Percentiles rank a stretch among this genome's conserved stretches.
Evolutionary conservation across 2,329 filamentous ascomycete species (phyloP).

Genomic region (Botrytis sinoallii): DNA sequence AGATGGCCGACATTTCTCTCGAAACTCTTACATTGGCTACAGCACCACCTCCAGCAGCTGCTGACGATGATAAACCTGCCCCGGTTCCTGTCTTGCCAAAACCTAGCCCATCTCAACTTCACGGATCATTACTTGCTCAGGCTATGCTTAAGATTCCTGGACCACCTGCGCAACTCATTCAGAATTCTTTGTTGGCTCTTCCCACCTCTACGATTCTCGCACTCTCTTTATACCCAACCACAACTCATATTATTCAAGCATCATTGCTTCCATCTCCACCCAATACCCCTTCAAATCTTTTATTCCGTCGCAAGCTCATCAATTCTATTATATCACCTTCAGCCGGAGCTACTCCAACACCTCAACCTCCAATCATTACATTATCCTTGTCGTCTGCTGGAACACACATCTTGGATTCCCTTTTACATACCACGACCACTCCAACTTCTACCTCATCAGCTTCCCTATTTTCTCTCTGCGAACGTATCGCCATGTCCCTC

Average conservation of each 20-base stretch:
- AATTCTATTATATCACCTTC: constrained; percentile 50
- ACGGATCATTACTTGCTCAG: constrained; percentile 79
- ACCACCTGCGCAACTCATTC: constrained; percentile 64
- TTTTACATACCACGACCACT: constrained; percentile 47
- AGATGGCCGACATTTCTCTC: constrained; percentile 57
- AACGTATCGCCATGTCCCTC: constrained; percentile 64
- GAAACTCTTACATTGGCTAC: constrained; percentile 43
- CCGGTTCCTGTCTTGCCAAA: constrained; percentile 36
- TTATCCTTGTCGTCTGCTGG: constrained; percentile 56
- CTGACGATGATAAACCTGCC: constrained; percentile 24
- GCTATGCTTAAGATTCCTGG: constrained; percentile 75
- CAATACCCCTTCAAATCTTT: constrained; percentile 52
- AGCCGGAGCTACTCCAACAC: neutral
- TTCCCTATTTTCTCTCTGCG: constrained; percentile 60
- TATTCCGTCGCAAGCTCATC: constrained; percentile 61
- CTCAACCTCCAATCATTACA: constrained; percentile 24
- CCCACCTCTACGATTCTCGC: constrained; percentile 53
- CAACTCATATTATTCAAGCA: constrained; percentile 62
- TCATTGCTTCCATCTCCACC: constrained; percentile 54
- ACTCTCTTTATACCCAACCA: constrained; percentile 53
- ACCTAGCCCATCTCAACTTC: constrained; percentile 57
- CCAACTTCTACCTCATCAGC: constrained; percentile 22
- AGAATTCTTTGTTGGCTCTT: constrained; percentile 65
- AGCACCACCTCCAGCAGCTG: constrained; percentile 26
- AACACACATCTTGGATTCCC: constrained; percentile 64